Evolutionary conservation across 352 stramenopile species (phyloP), one percentile per base, ranked within the genome.

Genomic region (Phytophthora sp.): DNA sequence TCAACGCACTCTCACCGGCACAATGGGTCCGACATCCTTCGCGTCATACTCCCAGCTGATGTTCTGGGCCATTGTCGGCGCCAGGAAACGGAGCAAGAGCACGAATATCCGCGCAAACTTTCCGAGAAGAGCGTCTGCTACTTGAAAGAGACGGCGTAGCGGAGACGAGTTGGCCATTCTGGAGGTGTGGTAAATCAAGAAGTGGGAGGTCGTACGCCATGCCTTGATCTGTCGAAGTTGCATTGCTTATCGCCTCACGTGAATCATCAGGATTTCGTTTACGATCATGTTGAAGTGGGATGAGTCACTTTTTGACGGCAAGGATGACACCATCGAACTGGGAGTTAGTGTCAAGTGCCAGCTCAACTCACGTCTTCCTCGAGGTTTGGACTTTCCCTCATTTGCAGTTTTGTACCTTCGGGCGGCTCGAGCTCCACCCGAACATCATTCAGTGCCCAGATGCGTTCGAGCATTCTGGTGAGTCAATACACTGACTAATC

Each of bases 1-100:
- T 32, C 11, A 50, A 41, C 28, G 3, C 6, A 11, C 31, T 23
- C 31, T 23, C 35, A 89, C 53, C 86, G 88, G 15, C 79, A 78
- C 13, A 63, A 72, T 32, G 1, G 50, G 43, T 3, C 59, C 59
- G 8, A 62, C 28, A 6, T 46, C 50, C 37, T 61, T 43, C 10
- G 31, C 2, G 24, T 51, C 46, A 34, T 67, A 67, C 26, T 67
- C 50, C 59, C 58, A 67, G 41, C 39, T 60, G 50, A 67, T 54
- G 30, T 13, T 50, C 55, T 57, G 50, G 45, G 42, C 34, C 26
- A 64, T 64, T 2, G 17, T 57, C 9, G 55, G 55, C 12, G 43
- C 6, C 27, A 62, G 17, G 0, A 55, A 30, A 11, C 9, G 23
- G 1, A 54, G 13, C n/a, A 54, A 13, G 13, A 51, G 11, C 24